Conservation (phyloP, 805 yeast species). For the Nakazawaea wyomingensis region DNA sequence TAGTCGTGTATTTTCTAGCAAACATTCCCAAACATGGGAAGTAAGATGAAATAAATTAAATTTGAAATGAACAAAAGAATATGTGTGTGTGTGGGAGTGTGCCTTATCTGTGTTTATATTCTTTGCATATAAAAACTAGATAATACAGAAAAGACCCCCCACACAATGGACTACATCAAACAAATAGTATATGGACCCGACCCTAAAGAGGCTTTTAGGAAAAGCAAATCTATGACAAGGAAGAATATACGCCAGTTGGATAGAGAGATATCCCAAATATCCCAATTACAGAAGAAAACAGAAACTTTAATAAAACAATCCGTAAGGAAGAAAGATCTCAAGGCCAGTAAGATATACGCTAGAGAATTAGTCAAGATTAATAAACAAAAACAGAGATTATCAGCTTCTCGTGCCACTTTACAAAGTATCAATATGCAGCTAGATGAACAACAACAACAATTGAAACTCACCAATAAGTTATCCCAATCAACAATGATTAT, state of each 20-base stretch:
- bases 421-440: constrained; percentile 85
- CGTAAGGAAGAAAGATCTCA: constrained; percentile 71
- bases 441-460: constrained; percentile 85
- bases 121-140: too few species aligned
- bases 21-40: too few species aligned
- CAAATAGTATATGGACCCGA: constrained; percentile 95
- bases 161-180: constrained; percentile 72
- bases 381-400: constrained; percentile 68
- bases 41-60: too few species aligned
- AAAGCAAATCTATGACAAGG: constrained; percentile 26
- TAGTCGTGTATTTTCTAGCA: too few species aligned
- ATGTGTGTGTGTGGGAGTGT: too few species aligned
- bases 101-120: too few species aligned
- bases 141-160: too few species aligned
- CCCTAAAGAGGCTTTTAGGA: constrained; percentile 56
- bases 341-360: constrained; percentile 75
- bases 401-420: constrained; percentile 77
- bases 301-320: constrained; percentile 68
- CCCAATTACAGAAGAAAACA: constrained; percentile 64
- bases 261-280: constrained; percentile 61
- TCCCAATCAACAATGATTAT: constrained; percentile 72
- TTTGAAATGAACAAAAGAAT: too few species aligned
- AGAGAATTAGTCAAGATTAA: constrained; percentile 70
- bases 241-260: constrained; percentile 84
- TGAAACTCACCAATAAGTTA: constrained; percentile 77